Conservation (phyloP, 108 stramenopile genomes). For the Fragilaria crotonensis region DNA sequence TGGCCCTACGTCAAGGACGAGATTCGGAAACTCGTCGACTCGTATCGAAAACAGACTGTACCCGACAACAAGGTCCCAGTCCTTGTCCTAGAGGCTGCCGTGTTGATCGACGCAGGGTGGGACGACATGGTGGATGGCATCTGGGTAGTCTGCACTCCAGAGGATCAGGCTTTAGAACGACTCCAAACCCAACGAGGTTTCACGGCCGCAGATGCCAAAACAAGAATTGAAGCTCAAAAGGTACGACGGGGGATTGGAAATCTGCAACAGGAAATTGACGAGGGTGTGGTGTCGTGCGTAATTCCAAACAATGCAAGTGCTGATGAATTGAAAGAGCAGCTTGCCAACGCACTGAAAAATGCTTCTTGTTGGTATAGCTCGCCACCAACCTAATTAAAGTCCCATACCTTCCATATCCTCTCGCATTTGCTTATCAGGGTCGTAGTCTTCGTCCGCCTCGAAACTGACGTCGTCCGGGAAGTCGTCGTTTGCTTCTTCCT, state of each 20-base stretch:
- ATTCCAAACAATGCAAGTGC: constrained; percentile 55
- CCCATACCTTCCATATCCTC: constrained; percentile 81
- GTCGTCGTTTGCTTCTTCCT: constrained; percentile 67
- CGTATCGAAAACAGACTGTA: constrained; percentile 16
- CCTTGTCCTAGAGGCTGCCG: constrained; percentile 68
- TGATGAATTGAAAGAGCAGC: constrained; percentile 13
- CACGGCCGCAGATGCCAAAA: constrained; percentile 47
- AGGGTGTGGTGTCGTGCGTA: constrained; percentile 47
- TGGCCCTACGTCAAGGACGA: constrained; percentile 69
- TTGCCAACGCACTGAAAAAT: constrained; percentile 11
- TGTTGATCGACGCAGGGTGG: constrained; percentile 76
- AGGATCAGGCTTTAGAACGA: constrained; percentile 34
- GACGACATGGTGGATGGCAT: constrained; percentile 71
- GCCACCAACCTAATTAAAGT: too few relatives aligned
- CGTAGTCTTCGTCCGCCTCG: constrained; percentile 30
- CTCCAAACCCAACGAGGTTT: constrained; percentile 52
- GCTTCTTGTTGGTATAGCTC: not conserved
- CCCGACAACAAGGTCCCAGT: constrained; percentile 13
- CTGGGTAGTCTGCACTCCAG: constrained; percentile 58
- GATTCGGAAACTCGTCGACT: constrained; percentile 42
- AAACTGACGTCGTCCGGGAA: constrained; percentile 12
- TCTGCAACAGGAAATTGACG: constrained; percentile 33
- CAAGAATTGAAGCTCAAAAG: constrained; percentile 57
- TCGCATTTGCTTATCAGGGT: constrained; percentile 37
- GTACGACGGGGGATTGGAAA: constrained; percentile 54